Evolutionary conservation across 108 stramenopile species (phyloP), one percentile per base, ranked within the genome.

Genomic region (Stephanodiscus minutulus): DNA sequence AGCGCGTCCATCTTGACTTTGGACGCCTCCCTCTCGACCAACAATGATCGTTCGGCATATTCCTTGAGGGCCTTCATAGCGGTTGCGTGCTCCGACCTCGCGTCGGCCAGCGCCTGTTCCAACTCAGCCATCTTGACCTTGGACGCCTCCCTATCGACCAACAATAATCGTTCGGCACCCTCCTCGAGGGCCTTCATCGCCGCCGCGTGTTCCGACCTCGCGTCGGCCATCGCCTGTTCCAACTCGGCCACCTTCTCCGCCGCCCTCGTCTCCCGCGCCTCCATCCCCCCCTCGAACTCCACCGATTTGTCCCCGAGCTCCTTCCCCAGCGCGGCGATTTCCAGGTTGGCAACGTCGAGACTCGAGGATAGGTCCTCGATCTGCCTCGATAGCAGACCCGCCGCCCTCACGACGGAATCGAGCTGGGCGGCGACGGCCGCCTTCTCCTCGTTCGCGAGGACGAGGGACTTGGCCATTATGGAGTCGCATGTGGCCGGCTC

Each of bases 361-460:
- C 64, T 57, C 13, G 35, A 36, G n/a, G n/a, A 57, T 22, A 82
- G 37, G 27, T 79, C 76, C 39, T 72, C 77, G 50, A 83, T 61
- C 47, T 66, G 64, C 24, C 67, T 64, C n/a, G 73, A 64, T 9
- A 74, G 62, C 10, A 74, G 29, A 25, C 49, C 31, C 5, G 73
- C 77, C 27, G 76, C 77, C 28, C 37, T 74, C n/a, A 79, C 70
- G 12, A 77, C 68, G 12, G 72, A 74, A 64, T 79, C 68, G 9
- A 68, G 41, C 52, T 83, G 78, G 6, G 54, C 73, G 15, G 55
- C 44, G 22, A 79, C 44, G 11, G 66, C 70, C 3, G 73, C 76
- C 69, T 84, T 84, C 41, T 79, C 83, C 53, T 84, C 83, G 22
- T 82, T 82, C 31, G 83, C 71, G 22, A 70, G 50, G 9, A 79